Base-by-base conservation (phyloP, 2,329 filamentous ascomycete species). In the Nectriaceae sp. region DNA sequence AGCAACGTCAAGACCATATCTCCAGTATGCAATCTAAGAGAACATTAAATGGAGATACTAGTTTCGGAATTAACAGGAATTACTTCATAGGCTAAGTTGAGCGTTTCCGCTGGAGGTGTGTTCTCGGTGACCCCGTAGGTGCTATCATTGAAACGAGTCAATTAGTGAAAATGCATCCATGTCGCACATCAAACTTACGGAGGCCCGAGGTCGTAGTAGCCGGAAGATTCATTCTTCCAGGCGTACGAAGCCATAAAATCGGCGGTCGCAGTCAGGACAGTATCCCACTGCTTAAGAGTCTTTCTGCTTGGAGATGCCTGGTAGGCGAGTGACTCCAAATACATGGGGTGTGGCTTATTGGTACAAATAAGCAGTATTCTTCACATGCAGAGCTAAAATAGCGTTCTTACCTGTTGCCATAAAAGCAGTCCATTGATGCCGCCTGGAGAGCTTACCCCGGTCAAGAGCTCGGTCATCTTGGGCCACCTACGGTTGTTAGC, bases 21-120 rank as follows among this genome's bases (percentile, higher is more conserved):
- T 72, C 80, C 80, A 84, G 63, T 85, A 85, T 5, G 80, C 76
- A 5, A 80, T 66, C 65, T 85, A 82, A 47, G 84, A 85, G 0
- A 79, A n/a, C n/a, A n/a, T 75, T 16, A 82, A 78, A 55, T 84
- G 84, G 3, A 77, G 60, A 0, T 80, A 84, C 2, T 58, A 64
- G 50, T 83, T 83, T 1, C 80, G 79, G 11, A 73, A 72, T 0
- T 84, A 53, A 83, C 85, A 57, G 85, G 82, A 1, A 76, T 73
- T 1, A 70, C 74, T 1, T 72, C 72, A 18, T 75, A 75, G 55
- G 75, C 46, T 10, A n/a, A n/a, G n/a, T n/a, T n/a, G n/a, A n/a
- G n/a, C n/a, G n/a, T n/a, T n/a, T n/a, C n/a, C n/a, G n/a, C n/a
- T n/a, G n/a, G n/a, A n/a, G n/a, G n/a, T n/a, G n/a, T n/a, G n/a